These are phyloP conservation scores for Penicillium sp. DNA, from an alignment of 2,329 filamentous ascomycete species.

Conservation along the genomic window DNA sequence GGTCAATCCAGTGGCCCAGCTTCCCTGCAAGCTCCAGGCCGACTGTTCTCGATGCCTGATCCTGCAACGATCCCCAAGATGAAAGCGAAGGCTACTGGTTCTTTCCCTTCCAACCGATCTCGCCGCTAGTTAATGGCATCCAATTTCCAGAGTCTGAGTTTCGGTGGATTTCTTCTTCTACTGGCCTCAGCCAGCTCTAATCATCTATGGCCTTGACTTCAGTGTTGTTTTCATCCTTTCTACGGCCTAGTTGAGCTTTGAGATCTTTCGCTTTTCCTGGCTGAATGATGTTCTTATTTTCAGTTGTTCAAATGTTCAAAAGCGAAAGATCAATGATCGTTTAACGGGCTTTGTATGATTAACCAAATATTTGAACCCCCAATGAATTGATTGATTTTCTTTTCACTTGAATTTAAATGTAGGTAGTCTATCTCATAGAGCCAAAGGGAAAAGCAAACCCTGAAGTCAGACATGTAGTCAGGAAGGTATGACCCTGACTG, in stretches of 20 bases:
- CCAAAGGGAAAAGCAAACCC: not conserved
- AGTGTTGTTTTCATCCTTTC: not conserved
- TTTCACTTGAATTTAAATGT: not conserved
- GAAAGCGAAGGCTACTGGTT: not conserved
- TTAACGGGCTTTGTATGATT: slow-evolving; percentile 1
- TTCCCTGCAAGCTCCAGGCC: not conserved
- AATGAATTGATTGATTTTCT: not conserved
- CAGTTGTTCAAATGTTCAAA: not conserved
- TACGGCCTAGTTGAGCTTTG: slow-evolving; percentile 1
- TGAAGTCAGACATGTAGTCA: not conserved
- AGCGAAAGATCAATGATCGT: not conserved
- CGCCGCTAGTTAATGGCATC: not conserved
- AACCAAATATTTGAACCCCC: not conserved
- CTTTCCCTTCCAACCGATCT: not conserved
- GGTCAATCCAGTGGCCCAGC: not conserved
- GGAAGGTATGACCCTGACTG: not conserved
- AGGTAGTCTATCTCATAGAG: no score
- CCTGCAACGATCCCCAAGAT: not conserved
- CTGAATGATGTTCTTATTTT: not conserved
- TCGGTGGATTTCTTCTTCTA: not conserved
- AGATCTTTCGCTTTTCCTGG: not conserved
- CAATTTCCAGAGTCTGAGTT: not conserved
- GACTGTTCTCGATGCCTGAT: not conserved
- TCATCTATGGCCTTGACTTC: not conserved
- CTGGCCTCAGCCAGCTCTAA: not conserved